Evolutionary conservation across 257 asterid species (phyloP).

Genomic region (Echites panduratus): DNA sequence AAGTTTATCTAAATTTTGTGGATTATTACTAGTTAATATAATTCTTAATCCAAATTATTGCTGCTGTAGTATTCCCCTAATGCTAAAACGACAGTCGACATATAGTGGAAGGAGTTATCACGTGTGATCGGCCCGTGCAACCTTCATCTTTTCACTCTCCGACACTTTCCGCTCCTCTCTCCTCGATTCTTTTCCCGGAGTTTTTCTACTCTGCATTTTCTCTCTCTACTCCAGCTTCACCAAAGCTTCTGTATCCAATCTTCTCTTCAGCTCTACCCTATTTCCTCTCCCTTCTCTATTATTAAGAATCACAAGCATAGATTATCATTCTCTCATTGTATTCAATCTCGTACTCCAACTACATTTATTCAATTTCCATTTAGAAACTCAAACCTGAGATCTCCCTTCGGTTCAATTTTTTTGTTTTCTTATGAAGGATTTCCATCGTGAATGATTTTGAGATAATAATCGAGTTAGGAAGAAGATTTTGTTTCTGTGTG

Average conservation of each 20-base stretch:
- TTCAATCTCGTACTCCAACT: background rate
- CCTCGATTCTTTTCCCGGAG: too few species aligned
- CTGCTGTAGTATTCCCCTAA: background rate
- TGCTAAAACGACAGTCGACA: too few species aligned
- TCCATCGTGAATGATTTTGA: background rate
- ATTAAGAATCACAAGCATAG: background rate
- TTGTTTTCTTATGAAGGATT: constrained; percentile 1
- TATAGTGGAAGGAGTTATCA: background rate
- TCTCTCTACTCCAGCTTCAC: background rate
- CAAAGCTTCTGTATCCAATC: background rate
- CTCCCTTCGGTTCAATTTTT: background rate
- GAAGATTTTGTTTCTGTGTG: background rate
- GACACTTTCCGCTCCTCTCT: background rate
- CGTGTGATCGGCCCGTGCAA: constrained; percentile 3
- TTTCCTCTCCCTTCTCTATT: constrained; percentile 6
- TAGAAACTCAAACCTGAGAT: constrained; percentile 8
- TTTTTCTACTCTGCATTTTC: too few species aligned
- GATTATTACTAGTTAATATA: too few species aligned
- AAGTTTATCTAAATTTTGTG: background rate
- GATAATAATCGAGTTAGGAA: background rate
- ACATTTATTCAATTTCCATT: constrained; percentile 1
- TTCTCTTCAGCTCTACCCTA: background rate
- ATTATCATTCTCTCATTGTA: background rate
- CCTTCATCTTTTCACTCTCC: background rate
- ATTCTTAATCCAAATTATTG: background rate